Conservation (phyloP, 805 yeast species). For the Cyberlindnera xylosilytica region DNA sequence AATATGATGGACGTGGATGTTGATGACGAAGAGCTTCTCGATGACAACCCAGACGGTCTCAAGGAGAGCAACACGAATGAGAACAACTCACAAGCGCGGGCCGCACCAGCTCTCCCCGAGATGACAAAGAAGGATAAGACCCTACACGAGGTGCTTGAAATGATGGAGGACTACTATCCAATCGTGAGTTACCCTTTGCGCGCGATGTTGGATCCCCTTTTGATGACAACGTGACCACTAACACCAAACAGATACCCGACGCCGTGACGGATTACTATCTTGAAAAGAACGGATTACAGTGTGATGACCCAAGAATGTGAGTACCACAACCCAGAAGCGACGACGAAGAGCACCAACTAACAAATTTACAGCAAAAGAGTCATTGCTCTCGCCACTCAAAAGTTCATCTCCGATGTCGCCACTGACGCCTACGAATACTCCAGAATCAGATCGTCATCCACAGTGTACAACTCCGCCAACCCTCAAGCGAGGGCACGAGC, state of each 20-base stretch:
- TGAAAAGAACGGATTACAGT: slow-evolving; percentile 78
- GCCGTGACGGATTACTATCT: slow-evolving; percentile 92
- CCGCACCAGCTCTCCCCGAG: slow-evolving; percentile 51
- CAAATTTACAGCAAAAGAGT: slow-evolving; percentile 52
- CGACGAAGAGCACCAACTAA: no score
- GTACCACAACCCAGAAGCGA: no score
- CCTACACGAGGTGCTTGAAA: slow-evolving; percentile 73
- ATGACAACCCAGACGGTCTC: slow-evolving; percentile 21
- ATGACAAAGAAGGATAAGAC: slow-evolving; percentile 77
- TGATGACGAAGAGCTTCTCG: slow-evolving; percentile 27
- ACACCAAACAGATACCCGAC: slow-evolving; percentile 65
- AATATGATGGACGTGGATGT: slow-evolving; percentile 24
- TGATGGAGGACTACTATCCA: slow-evolving; percentile 94
- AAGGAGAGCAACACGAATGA: slow-evolving; percentile 2
- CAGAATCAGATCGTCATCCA: slow-evolving; percentile 81
- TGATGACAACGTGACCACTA: neutral
- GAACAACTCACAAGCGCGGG: neutral
- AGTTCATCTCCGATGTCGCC: slow-evolving; percentile 90
- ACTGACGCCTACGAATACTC: slow-evolving; percentile 96
- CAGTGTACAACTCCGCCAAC: slow-evolving; percentile 81
- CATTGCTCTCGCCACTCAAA: slow-evolving; percentile 92
- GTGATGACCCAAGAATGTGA: slow-evolving; percentile 50
- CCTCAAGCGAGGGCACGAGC: slow-evolving; percentile 86
- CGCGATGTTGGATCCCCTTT: no score
- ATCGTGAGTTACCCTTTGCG: slow-evolving; percentile 32